A percentile compares a stretch with the other conserved stretches of the same genome.
Conservation (phyloP, 2,329 filamentous ascomycete genomes). For the Ophiocordyceps camponoti-rufipedis region DNA sequence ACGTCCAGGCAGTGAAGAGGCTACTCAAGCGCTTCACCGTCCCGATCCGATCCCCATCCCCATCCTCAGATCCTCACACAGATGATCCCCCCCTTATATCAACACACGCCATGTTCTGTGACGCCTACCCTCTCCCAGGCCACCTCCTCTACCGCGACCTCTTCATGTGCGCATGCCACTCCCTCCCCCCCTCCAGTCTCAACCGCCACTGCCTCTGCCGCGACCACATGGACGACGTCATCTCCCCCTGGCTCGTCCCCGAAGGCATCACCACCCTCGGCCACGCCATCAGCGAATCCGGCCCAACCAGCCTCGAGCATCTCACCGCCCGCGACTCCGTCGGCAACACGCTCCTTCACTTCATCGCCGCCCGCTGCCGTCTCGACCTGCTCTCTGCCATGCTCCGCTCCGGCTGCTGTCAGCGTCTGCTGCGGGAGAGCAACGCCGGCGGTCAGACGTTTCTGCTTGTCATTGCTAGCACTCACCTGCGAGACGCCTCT, state of each 20-base stretch:
- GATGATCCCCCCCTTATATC: no score
- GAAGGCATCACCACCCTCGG: constrained; percentile 8
- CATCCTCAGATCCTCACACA: constrained; percentile 6
- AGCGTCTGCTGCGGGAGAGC: constrained; percentile 7
- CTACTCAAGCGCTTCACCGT: constrained; percentile 21
- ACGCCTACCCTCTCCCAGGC: constrained; percentile 23
- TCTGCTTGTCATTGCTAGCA: constrained; percentile 21
- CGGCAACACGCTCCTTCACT: constrained; percentile 28
- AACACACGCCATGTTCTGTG: constrained; percentile 1
- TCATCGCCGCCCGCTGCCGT: constrained; percentile 20
- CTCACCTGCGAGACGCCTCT: constrained; percentile 14
- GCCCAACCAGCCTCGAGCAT: constrained; percentile 1
- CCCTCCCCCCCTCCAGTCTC: constrained; percentile 7
- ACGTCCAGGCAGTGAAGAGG: constrained; percentile 18
- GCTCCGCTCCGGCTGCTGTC: constrained; percentile 5
- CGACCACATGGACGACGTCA: constrained; percentile 6
- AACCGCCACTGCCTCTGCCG: constrained; percentile 12
- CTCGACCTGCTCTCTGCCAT: constrained; percentile 11
- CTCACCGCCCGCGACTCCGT: constrained; percentile 18
- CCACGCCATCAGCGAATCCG: constrained; percentile 3
- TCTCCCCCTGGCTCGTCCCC: constrained; percentile 13
- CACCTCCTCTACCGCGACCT: constrained; percentile 25
- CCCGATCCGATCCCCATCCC: constrained; percentile 6
- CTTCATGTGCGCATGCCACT: constrained; percentile 7
- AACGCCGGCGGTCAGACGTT: constrained; percentile 31